A percentile compares a stretch with the other conserved stretches of the same genome.
phyloP scores from a whole-genome alignment of 306 rosid species.

The Biancaea sappan region DNA sequence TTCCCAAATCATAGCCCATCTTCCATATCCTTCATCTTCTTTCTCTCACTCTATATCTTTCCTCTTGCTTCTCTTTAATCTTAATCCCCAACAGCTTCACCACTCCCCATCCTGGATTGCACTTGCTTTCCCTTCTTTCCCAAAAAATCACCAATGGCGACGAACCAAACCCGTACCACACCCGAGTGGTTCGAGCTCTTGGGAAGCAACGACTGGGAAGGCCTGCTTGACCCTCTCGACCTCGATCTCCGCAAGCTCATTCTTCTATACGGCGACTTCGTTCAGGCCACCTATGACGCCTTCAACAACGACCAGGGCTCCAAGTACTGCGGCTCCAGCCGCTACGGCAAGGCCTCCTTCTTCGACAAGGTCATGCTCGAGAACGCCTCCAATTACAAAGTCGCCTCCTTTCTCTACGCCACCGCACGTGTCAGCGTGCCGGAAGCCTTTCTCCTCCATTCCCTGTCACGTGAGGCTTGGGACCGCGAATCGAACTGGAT shows the following conservation, averaged over 20 bases:
- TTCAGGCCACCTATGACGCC: slow-evolving; percentile 73
- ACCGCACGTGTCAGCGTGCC: slow-evolving; percentile 62
- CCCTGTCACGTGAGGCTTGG: slow-evolving; percentile 66
- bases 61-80: not conserved
- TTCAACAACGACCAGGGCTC: slow-evolving; percentile 76
- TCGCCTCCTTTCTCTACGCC: slow-evolving; percentile 64
- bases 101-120: not conserved
- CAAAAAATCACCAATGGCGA: not conserved
- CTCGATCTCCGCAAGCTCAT: slow-evolving; percentile 59
- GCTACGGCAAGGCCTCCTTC: slow-evolving; percentile 61
- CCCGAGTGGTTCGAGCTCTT: slow-evolving; percentile 53
- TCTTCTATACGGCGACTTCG: slow-evolving; percentile 69
- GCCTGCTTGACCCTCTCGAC: slow-evolving; percentile 53
- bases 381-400: slow-evolving; percentile 44
- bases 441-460: slow-evolving; percentile 55
- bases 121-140: not conserved
- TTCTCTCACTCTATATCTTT: too few species aligned
- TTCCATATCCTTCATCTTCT: not conserved
- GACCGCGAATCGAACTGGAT: slow-evolving; percentile 83
- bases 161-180: slow-evolving; percentile 11
- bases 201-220: slow-evolving; percentile 59
- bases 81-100: not conserved
- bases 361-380: slow-evolving; percentile 61
- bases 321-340: slow-evolving; percentile 66
- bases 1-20: too few species aligned